Evolutionary conservation across 768 basidiomycete species (phyloP).

Genomic region (Tulasnella sp.): DNA sequence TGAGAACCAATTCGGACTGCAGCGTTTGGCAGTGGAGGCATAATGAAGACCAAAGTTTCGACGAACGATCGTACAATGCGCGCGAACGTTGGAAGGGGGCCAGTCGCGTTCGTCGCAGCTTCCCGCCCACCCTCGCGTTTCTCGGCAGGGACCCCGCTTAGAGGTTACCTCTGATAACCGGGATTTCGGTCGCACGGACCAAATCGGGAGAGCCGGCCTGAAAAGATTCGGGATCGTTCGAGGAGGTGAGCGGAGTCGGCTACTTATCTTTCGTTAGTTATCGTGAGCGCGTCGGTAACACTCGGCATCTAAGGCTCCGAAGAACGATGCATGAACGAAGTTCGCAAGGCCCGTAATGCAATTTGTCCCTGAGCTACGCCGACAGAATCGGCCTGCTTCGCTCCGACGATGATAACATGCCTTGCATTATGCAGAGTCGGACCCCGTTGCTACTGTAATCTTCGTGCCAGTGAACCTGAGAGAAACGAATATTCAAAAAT

Average conservation of each 20-base stretch:
- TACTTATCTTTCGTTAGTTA: neutral
- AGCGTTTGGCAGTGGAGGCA: too few relatives aligned
- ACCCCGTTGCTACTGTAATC: neutral
- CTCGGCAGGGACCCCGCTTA: too few relatives aligned
- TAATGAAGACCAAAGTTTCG: too few relatives aligned
- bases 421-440: neutral
- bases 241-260: neutral
- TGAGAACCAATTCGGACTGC: too few relatives aligned
- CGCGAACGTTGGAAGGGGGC: too few relatives aligned
- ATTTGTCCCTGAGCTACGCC: slow-evolving; percentile 7
- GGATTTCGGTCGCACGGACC: neutral
- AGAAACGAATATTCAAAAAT: neutral
- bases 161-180: too few relatives aligned
- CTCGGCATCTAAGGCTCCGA: neutral
- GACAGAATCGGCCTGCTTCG: slow-evolving; percentile 5
- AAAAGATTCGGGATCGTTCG: slow-evolving; percentile 1
- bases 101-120: too few relatives aligned
- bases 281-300: too few relatives aligned
- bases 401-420: neutral
- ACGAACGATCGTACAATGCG: too few relatives aligned
- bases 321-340: neutral
- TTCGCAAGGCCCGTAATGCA: neutral
- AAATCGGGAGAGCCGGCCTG: neutral
- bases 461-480: neutral
- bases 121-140: too few relatives aligned